Evolutionary conservation across 441 rosid species (phyloP), one percentile per base, ranked within the genome.

Genomic region (Populus hybrid): DNA sequence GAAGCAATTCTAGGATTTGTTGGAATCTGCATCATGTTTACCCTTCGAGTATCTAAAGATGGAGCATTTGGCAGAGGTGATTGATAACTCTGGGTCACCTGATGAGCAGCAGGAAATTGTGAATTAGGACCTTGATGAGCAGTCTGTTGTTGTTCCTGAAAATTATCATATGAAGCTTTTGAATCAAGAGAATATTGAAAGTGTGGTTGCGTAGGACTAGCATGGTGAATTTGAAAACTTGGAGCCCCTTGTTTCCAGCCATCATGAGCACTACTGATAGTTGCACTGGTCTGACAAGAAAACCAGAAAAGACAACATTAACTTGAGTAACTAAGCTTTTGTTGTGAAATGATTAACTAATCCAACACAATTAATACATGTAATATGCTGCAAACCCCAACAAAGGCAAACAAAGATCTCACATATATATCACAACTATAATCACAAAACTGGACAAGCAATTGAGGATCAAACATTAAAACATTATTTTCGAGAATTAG

Each of bases 1-100:
- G 99, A 89, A 83, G 94, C 97, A 85, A 95, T 93, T 88, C 95
- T 91, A 81, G 99, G 99, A 86, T 97, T 97, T 84, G 98, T 92
- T 76, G 91, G 97, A 83, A 95, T 92, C 91, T 95, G 97, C 84
- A 95, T 78, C 85, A 90, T 93, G 91, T 89, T 88, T 84, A 82
- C 92, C 86, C 93, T 92, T 84, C 81, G 91, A 14, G 92, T 71
- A 83, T 91, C 95, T 59, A 85, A 72, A 63, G 89, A 70, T 36
- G 87, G 87, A 79, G 83, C 66, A 50, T 86, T 80, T 83, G 88
- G 97, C 75, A 80, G 66, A 76, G 94, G 87, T 71, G 84, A 79
- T 76, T 80, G 92, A 86, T 85, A 89, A 86, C 66, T 89, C 78
- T 84, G 89, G 30, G 89, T 78, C 79, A 88, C 87, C 86, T 92